Evolutionary conservation across 2,329 filamentous ascomycete genomes (phyloP).

Genomic region (Fusarium redolens): DNA sequence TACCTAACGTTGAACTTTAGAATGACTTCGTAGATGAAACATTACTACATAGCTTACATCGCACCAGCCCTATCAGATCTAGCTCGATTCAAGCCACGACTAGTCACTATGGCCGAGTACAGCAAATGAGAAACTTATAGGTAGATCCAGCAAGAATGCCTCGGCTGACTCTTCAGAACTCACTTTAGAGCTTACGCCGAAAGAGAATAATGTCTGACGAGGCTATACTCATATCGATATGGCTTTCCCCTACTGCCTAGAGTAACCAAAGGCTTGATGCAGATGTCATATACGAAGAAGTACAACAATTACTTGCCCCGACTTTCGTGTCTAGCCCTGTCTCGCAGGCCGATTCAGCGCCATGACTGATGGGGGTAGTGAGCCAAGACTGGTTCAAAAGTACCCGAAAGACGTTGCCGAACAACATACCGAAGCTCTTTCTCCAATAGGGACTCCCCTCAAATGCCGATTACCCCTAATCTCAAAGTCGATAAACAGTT

Average conservation of each 20-base stretch:
- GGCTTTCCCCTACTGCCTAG: background rate
- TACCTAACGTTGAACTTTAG: background rate
- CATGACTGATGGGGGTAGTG: background rate
- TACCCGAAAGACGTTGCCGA: background rate
- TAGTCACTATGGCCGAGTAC: background rate
- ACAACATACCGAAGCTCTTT: background rate
- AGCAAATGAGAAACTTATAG: background rate
- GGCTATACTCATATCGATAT: slow-evolving; percentile 28
- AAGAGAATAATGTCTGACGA: slow-evolving; percentile 28
- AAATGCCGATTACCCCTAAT: background rate
- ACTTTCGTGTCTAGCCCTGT: slow-evolving; percentile 31
- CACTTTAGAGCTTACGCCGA: slow-evolving; percentile 21
- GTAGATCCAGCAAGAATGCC: background rate
- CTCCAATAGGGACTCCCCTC: background rate
- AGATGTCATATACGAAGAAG: background rate
- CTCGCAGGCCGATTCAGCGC: slow-evolving; percentile 21
- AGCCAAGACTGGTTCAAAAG: slow-evolving; percentile 6
- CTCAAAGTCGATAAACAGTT: background rate
- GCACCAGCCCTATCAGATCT: background rate
- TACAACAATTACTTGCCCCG: background rate
- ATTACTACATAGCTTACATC: background rate
- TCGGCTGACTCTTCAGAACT: background rate
- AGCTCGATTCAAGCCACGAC: background rate
- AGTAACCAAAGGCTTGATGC: background rate
- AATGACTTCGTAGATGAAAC: background rate